Percentiles rank a stretch among this genome's conserved stretches.
phyloP scores from a whole-genome alignment of 805 yeast genomes.

The Spathaspora boniae region DNA sequence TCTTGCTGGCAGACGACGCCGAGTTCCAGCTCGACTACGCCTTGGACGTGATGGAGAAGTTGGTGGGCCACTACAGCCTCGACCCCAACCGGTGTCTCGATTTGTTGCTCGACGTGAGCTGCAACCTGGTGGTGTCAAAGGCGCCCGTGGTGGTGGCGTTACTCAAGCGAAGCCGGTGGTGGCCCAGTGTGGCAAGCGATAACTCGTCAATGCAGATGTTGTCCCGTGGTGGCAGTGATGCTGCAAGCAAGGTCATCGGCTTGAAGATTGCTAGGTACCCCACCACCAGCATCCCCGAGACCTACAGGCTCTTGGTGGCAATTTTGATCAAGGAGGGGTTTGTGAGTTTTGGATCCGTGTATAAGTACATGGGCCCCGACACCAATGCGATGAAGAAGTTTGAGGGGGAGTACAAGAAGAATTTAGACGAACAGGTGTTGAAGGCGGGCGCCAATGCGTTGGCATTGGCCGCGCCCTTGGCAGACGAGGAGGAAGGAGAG shows the following conservation, averaged over 20 bases:
- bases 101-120: conserved; percentile 51
- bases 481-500: conserved; percentile 47
- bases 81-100: conserved; percentile 73
- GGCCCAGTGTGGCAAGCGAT: conserved; percentile 50
- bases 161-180: conserved; percentile 57
- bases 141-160: conserved; percentile 47
- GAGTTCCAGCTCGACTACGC: conserved; percentile 41
- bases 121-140: conserved; percentile 41
- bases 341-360: conserved; percentile 60
- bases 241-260: conserved; percentile 55
- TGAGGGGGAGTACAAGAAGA: conserved; percentile 42
- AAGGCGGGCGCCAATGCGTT: conserved; percentile 71
- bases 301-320: conserved; percentile 44
- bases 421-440: conserved; percentile 52
- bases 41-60: conserved; percentile 45
- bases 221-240: conserved; percentile 50
- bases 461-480: conserved; percentile 83
- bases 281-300: conserved; percentile 38
- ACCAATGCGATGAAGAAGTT: conserved; percentile 44
- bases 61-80: conserved; percentile 72
- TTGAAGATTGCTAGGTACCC: conserved; percentile 34
- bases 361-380: conserved; percentile 52
- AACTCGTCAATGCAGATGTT: conserved; percentile 28
- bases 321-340: conserved; percentile 64
- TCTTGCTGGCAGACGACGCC: conserved; percentile 37